Conservation (phyloP, 495 filamentous ascomycete genomes). For the Wilcoxina mikolae region DNA sequence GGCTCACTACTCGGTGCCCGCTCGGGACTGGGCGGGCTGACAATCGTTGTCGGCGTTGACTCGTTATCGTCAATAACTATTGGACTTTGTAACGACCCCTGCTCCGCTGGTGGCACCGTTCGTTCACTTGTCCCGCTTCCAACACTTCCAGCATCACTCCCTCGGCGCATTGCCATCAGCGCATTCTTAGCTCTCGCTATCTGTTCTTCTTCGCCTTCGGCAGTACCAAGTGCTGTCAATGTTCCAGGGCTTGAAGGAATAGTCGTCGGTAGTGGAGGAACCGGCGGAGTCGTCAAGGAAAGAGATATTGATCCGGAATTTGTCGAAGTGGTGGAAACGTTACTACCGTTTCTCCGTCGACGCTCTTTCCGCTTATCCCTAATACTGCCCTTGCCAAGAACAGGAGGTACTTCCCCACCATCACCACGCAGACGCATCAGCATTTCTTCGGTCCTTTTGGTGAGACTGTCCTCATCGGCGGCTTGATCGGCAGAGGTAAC, state of each 20-base stretch:
- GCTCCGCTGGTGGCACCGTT: too few relatives aligned
- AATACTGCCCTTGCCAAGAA: slow-evolving; percentile 12
- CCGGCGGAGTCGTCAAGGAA: not conserved
- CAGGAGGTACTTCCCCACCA: slow-evolving; percentile 5
- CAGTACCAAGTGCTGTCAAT: not conserved
- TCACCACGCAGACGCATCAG: slow-evolving; percentile 21
- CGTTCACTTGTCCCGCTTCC: not conserved
- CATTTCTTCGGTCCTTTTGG: slow-evolving; percentile 24
- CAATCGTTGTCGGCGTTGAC: slow-evolving; percentile 25
- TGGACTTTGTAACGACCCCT: too few relatives aligned
- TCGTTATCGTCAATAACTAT: not conserved
- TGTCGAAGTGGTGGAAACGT: slow-evolving; percentile 8
- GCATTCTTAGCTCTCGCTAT: slow-evolving; percentile 37
- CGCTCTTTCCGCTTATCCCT: slow-evolving; percentile 25
- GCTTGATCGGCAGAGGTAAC: slow-evolving; percentile 8
- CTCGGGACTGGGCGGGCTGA: slow-evolving; percentile 36
- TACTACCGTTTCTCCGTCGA: slow-evolving; percentile 23
- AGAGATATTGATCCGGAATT: not conserved
- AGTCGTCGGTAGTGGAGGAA: slow-evolving; percentile 3
- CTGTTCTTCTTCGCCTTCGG: slow-evolving; percentile 15
- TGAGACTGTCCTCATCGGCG: slow-evolving; percentile 20
- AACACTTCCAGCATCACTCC: slow-evolving; percentile 7
- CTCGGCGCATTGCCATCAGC: slow-evolving; percentile 29
- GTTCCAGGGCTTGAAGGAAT: not conserved
- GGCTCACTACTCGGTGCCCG: slow-evolving; percentile 5